Evolutionary conservation across 2,329 filamentous ascomycete species (phyloP).

Genomic region (Xylariaceae sp.): DNA sequence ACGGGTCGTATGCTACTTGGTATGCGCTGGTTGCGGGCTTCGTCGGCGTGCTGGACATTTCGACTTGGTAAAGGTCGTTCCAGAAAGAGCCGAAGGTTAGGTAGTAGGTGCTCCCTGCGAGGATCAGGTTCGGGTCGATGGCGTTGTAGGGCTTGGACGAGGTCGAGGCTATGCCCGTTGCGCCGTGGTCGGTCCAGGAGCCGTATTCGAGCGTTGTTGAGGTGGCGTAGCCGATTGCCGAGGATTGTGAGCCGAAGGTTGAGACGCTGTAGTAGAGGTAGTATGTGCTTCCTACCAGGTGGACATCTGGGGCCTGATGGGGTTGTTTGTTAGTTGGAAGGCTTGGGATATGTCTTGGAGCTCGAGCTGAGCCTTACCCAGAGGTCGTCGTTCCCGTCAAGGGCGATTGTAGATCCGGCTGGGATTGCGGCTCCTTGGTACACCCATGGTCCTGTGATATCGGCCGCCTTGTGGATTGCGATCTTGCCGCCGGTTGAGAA

Average conservation of each 20-base stretch:
- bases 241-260: conserved; percentile 58
- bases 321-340: not conserved
- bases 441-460: conserved; percentile 41
- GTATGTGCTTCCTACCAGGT: conserved; percentile 54
- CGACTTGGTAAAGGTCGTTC: conserved; percentile 60
- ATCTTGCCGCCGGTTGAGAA: conserved; percentile 42
- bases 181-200: conserved; percentile 59
- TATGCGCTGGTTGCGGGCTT: conserved; percentile 44
- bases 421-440: conserved; percentile 37
- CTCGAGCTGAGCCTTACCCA: conserved; percentile 33
- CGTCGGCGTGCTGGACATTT: conserved; percentile 41
- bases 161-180: conserved; percentile 48
- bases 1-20: conserved; percentile 53
- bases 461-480: conserved; percentile 36
- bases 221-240: conserved; percentile 57
- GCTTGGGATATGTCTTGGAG: not conserved
- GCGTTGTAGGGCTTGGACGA: conserved; percentile 51
- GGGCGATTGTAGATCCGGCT: conserved; percentile 35
- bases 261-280: conserved; percentile 68
- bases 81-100: conserved; percentile 69
- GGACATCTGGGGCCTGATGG: conserved; percentile 58
- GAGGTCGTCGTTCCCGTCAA: conserved; percentile 35
- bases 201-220: conserved; percentile 48
- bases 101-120: conserved; percentile 41
- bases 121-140: conserved; percentile 57